phyloP scores from a whole-genome alignment of 148 eudicot species.

The Chenopodium formosanum region DNA sequence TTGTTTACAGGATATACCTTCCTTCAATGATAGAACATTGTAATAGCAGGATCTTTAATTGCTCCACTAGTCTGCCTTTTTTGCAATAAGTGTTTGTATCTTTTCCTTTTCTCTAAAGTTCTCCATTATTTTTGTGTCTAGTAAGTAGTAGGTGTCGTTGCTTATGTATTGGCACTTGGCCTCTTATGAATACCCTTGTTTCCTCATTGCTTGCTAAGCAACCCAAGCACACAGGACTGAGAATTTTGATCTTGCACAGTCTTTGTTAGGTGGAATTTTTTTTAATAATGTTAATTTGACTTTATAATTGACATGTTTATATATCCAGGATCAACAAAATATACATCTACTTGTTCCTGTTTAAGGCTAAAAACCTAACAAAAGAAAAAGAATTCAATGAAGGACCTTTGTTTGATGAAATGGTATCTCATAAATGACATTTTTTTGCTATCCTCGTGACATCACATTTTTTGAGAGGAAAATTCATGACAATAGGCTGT shows the following conservation, averaged over 20 bases:
- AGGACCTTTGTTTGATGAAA: background rate
- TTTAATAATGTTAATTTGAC: background rate
- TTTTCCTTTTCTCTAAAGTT: background rate
- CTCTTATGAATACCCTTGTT: background rate
- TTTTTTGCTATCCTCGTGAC: too few species aligned
- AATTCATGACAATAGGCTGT: background rate
- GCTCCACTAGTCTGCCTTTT: background rate
- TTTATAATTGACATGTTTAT: background rate
- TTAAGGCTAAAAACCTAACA: too few species aligned
- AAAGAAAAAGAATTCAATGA: background rate
- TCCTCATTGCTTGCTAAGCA: background rate
- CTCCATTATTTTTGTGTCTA: background rate
- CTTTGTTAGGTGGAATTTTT: background rate
- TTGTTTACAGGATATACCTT: background rate
- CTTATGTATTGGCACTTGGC: background rate
- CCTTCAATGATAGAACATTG: background rate
- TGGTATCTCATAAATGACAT: too few species aligned
- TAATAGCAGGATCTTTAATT: background rate
- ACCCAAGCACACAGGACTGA: background rate
- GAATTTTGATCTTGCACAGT: background rate
- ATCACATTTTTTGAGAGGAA: too few species aligned
- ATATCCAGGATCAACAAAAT: too few species aligned
- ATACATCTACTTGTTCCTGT: background rate
- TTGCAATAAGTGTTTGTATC: background rate
- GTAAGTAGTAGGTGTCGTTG: too few species aligned